phyloP scores from a whole-genome alignment of 768 basidiomycete genomes.

The Suillus decipiens region DNA sequence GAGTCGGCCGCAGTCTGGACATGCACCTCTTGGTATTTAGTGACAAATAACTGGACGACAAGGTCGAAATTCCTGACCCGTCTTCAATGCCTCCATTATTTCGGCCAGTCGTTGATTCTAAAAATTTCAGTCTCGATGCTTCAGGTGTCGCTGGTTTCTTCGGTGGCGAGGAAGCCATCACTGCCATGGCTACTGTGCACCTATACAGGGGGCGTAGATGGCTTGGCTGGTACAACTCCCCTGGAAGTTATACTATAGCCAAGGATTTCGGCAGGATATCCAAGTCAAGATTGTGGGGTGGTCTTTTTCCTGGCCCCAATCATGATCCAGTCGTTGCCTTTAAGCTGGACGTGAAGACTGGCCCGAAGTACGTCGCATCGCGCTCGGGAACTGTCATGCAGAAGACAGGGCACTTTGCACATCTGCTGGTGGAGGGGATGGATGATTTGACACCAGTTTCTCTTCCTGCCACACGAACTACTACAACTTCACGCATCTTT shows the following conservation, averaged over 20 bases:
- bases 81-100: slow-evolving; percentile 20
- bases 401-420: slow-evolving; percentile 23
- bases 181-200: slow-evolving; percentile 32
- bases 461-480: slow-evolving; percentile 12
- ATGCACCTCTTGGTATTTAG: not conserved
- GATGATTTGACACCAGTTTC: not conserved
- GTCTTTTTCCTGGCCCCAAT: slow-evolving; percentile 25
- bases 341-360: slow-evolving; percentile 25
- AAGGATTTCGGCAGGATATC: slow-evolving; percentile 30
- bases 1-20: not conserved
- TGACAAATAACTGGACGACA: not conserved
- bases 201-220: slow-evolving; percentile 30
- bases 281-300: slow-evolving; percentile 26
- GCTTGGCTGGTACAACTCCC: slow-evolving; percentile 40
- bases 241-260: slow-evolving; percentile 33
- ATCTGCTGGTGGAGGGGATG: slow-evolving; percentile 20
- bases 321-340: slow-evolving; percentile 26
- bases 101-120: slow-evolving; percentile 12
- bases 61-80: not conserved
- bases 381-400: slow-evolving; percentile 23
- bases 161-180: slow-evolving; percentile 35
- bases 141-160: slow-evolving; percentile 37
- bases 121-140: slow-evolving; percentile 24
- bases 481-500: not conserved
- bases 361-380: slow-evolving; percentile 29